Base-by-base conservation (phyloP, 2,329 filamentous ascomycete species). In the Calycina herbarum region DNA sequence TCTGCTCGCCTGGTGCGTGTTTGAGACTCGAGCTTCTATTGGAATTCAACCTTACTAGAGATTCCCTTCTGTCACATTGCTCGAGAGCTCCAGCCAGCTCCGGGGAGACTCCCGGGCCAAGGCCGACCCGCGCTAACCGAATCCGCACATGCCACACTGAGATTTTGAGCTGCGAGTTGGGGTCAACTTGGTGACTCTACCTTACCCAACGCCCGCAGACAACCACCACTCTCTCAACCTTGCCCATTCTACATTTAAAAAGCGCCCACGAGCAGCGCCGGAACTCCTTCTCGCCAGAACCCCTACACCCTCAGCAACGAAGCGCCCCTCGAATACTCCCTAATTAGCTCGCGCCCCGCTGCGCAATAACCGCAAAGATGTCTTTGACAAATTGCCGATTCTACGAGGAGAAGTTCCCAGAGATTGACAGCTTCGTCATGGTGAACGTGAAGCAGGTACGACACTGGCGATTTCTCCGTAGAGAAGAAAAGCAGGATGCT, bases 401-500 rank as follows among this genome's bases (percentile, higher is more conserved):
- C 82, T 97, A 97, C 80, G 93, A 97, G 86, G 93, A 97, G 83
- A 96, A 96, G 82, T 97, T 91, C 77, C 93, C 93, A 66, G 95
- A 98, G 86, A 94, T 99, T 79, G 95, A 99, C 82, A 96, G 93
- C 85, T 98, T 97, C 82, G 96, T 99, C 78, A 99, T 99, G 95
- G 95, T 99, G 79, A 99, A 98, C 81, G 95, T 98, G 76, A 96
- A 97, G 87, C 93, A 97, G 89, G 91, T 94, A 78, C 69, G 85
- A 54, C 24, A 54, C 48, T 54, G 10, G 48, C 48, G 3, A 4
- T 27, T 76, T 20, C 24, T 56, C 31, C 11, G 5, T 20, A 29
- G 29, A 8, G 38, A n/a, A 38, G 42, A 6, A 60, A 31, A 45
- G 17, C 13, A 17, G 15, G 10, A 60, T 42, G 33, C 38, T 62